Evolutionary conservation across 176 grass and related monocot species (phyloP).

Genomic region (Musa itinerans): DNA sequence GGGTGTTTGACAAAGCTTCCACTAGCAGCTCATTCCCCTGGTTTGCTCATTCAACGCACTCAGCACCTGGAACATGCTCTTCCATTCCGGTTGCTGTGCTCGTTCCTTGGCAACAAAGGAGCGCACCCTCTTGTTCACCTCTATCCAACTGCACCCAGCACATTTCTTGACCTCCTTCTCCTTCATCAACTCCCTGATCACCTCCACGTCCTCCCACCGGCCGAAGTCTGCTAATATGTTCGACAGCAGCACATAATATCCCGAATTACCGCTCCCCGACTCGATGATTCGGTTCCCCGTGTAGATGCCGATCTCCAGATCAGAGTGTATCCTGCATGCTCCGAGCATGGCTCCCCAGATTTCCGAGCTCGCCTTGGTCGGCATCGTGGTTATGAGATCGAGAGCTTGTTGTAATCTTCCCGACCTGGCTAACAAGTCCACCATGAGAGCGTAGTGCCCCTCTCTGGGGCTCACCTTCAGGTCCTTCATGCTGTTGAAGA

Average conservation of each 20-base stretch:
- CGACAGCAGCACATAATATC: constrained; percentile 21
- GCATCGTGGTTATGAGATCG: constrained; percentile 13
- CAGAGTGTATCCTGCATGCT: constrained; percentile 20
- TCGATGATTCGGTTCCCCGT: constrained; percentile 11
- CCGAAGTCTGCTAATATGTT: constrained; percentile 21
- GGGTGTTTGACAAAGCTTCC: not conserved
- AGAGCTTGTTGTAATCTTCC: constrained; percentile 20
- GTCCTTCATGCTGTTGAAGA: constrained; percentile 14
- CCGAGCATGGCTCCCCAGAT: constrained; percentile 24
- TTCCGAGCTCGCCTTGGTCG: constrained; percentile 8
- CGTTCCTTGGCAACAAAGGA: constrained; percentile 24
- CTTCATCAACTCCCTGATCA: constrained; percentile 19
- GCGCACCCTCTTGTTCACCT: constrained; percentile 11
- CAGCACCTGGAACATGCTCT: constrained; percentile 7
- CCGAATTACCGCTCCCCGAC: constrained; percentile 13
- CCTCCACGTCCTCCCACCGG: constrained; percentile 23
- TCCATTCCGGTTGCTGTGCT: constrained; percentile 12
- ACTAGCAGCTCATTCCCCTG: constrained; percentile 5
- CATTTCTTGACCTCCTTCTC: constrained; percentile 22
- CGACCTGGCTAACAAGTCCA: constrained; percentile 19
- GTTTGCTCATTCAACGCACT: constrained; percentile 18
- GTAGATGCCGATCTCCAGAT: constrained; percentile 21
- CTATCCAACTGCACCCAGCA: constrained; percentile 20
- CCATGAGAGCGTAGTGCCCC: constrained; percentile 16
- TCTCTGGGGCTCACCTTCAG: constrained; percentile 12